Conservation (phyloP, 2,329 filamentous ascomycete species). For the Pseudogymnoascus verrucosus region DNA sequence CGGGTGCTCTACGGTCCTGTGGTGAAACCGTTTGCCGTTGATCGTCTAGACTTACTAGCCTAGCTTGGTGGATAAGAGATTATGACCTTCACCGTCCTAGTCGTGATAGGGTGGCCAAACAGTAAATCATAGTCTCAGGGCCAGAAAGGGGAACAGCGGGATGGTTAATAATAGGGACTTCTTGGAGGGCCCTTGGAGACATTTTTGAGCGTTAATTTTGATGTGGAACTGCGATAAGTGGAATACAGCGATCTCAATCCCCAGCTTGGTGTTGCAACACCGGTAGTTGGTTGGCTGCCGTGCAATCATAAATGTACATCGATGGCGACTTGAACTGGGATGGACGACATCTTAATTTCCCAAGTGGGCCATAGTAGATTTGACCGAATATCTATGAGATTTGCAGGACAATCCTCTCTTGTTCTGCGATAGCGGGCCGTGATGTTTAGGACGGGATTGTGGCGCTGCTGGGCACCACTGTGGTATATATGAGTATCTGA, state of each 20-base stretch:
- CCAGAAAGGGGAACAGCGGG: neutral
- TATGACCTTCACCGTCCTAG: neutral
- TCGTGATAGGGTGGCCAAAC: neutral
- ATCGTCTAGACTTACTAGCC: neutral
- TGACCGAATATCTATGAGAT: slow-evolving; percentile 3
- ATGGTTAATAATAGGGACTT: neutral
- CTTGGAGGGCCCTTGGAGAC: neutral
- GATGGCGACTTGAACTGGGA: slow-evolving; percentile 11
- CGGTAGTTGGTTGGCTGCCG: slow-evolving; percentile 3
- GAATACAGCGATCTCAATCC: neutral
- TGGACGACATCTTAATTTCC: slow-evolving; percentile 11
- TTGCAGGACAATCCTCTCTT: neutral
- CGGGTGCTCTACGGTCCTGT: neutral
- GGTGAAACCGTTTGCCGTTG: slow-evolving; percentile 1
- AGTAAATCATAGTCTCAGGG: neutral
- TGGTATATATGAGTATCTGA: slow-evolving; percentile 4
- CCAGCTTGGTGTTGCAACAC: neutral
- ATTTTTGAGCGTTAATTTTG: neutral
- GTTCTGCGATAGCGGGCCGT: neutral
- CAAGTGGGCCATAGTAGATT: slow-evolving; percentile 1
- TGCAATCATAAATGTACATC: neutral
- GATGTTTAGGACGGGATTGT: slow-evolving; percentile 6
- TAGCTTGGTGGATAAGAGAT: neutral
- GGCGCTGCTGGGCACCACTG: slow-evolving; percentile 4
- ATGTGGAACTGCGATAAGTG: neutral